Percentiles rank a stretch among this genome's conserved stretches.
Evolutionary conservation across 305 asterid species (phyloP).

Genomic region (Coffea humblotiana): DNA sequence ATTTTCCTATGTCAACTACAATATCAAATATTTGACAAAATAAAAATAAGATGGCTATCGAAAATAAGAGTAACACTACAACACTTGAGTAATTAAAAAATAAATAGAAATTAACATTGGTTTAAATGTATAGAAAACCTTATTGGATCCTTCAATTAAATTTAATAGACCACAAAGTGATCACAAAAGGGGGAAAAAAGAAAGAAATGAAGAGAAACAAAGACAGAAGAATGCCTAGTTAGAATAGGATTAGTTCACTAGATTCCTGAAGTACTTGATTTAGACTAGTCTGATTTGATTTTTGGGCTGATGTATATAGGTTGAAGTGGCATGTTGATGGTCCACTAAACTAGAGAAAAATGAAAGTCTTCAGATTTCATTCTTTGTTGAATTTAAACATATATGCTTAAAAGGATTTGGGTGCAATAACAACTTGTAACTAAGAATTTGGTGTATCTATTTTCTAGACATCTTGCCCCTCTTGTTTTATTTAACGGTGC

Average conservation of each 20-base stretch:
- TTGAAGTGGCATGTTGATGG: not conserved
- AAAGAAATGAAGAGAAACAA: too few species aligned
- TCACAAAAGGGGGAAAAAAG: too few species aligned
- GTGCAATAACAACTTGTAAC: not conserved
- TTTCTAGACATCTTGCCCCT: not conserved
- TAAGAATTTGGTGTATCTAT: not conserved
- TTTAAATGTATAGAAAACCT: too few species aligned
- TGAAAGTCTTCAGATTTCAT: not conserved
- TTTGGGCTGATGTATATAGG: not conserved
- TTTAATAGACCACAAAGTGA: too few species aligned
- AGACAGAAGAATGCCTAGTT: too few species aligned
- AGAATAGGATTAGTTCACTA: not conserved
- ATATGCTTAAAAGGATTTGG: not conserved
- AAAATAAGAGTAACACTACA: too few species aligned
- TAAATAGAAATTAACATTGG: too few species aligned
- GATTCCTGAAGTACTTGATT: not conserved
- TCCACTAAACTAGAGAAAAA: not conserved
- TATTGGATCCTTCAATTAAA: too few species aligned
- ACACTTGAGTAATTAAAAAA: too few species aligned
- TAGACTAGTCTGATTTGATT: not conserved
- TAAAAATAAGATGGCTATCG: too few species aligned
- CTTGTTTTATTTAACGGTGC: not conserved
- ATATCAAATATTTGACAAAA: too few species aligned
- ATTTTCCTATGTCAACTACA: too few species aligned
- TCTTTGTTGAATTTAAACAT: not conserved